Percentiles rank a stretch among this genome's conserved stretches.
These are phyloP conservation scores for Aspergillus tamarii DNA, from an alignment of 2,329 filamentous ascomycete genomes.

Conservation along the genomic window DNA sequence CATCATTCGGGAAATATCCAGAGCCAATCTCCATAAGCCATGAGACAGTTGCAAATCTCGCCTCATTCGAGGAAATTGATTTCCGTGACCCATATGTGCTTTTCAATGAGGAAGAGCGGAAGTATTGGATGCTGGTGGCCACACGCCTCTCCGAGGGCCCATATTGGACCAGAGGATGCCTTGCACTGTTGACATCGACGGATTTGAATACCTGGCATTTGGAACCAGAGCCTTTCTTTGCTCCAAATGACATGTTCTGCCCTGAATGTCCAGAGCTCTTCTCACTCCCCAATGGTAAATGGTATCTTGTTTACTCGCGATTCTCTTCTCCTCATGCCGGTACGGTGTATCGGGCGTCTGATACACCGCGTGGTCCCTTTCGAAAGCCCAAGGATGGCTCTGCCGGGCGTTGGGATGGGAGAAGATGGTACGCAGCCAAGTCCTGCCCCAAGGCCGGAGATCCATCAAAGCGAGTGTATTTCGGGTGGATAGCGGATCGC, in stretches of 20 bases:
- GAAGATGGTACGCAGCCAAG: constrained; percentile 4
- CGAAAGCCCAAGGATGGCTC: neutral
- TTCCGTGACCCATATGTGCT: constrained; percentile 1
- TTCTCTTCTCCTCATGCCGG: neutral
- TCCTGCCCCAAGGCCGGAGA: constrained; percentile 2
- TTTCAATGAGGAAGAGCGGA: neutral
- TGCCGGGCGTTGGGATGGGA: neutral
- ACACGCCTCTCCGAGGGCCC: neutral
- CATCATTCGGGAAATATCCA: neutral
- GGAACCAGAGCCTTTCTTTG: constrained; percentile 1
- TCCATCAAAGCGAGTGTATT: constrained; percentile 3
- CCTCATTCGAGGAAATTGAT: neutral
- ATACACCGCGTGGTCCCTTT: neutral
- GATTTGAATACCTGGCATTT: constrained; percentile 1
- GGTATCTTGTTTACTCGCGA: constrained; percentile 5
- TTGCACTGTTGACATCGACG: constrained; percentile 1
- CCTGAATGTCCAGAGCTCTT: constrained; percentile 5
- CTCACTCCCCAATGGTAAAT: constrained; percentile 5
- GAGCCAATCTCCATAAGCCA: neutral
- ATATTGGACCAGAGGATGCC: constrained; percentile 4
- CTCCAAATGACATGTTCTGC: constrained; percentile 7
- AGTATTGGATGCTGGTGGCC: constrained; percentile 6
- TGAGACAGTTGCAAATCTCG: neutral
- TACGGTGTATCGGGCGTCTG: neutral
- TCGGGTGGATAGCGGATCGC: neutral